Conservation (phyloP, 169 alveolate genomes). For the Toxoplasma gondii region DNA sequence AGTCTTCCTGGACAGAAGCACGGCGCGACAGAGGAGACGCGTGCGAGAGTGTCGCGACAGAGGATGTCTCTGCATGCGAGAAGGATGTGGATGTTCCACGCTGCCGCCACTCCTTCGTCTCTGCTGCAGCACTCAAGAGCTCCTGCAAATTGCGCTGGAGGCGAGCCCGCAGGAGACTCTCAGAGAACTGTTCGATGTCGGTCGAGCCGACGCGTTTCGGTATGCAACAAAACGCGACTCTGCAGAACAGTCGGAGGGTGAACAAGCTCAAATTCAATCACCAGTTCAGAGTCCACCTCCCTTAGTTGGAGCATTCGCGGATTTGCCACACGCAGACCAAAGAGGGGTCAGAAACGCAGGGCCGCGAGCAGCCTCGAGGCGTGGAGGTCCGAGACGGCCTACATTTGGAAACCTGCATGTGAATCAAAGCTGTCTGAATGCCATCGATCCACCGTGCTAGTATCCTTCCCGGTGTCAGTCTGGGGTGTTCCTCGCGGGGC, state of each 20-base stretch:
- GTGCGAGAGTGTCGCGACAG: neutral
- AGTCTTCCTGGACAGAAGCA: neutral
- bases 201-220: slow-evolving; percentile 28
- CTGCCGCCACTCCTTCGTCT: slow-evolving; percentile 36
- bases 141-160: slow-evolving; percentile 35
- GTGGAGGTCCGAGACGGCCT: no score
- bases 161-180: slow-evolving; percentile 20
- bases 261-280: neutral
- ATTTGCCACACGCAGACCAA: no score
- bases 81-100: slow-evolving; percentile 2
- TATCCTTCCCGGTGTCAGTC: no score
- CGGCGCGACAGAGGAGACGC: slow-evolving; percentile 16
- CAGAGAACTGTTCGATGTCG: slow-evolving; percentile 27
- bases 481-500: no score
- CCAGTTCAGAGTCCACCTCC: no score
- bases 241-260: neutral
- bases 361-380: no score
- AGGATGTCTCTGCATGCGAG: slow-evolving; percentile 28
- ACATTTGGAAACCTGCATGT: no score
- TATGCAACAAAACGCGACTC: neutral
- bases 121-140: slow-evolving; percentile 36
- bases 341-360: no score
- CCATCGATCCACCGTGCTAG: no score
- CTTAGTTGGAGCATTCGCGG: no score
- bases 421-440: no score